Conservation (phyloP, 495 filamentous ascomycete species). For the Podospora australis region DNA sequence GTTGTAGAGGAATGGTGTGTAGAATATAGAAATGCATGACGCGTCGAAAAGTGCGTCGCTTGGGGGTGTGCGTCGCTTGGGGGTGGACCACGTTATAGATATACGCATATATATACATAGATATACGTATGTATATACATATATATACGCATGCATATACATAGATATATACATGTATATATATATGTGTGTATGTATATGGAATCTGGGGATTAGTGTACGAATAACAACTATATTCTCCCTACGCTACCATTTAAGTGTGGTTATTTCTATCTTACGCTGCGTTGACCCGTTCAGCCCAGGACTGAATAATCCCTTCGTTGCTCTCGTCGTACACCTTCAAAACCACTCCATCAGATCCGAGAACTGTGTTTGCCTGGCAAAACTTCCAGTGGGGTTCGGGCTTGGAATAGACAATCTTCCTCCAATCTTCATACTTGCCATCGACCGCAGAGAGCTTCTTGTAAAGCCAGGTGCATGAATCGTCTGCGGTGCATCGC, state of each 20-base stretch:
- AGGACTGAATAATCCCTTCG: constrained; percentile 39
- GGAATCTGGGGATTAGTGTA: too few species aligned
- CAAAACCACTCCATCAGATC: constrained; percentile 26
- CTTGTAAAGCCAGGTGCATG: constrained; percentile 35
- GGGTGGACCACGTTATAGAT: too few species aligned
- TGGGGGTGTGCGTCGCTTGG: too few species aligned
- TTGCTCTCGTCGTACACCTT: constrained; percentile 39
- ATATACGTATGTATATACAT: too few species aligned
- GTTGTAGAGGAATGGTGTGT: too few species aligned
- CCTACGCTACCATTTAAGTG: not conserved
- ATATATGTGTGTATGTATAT: too few species aligned
- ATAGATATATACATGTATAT: too few species aligned
- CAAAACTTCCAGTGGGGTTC: constrained; percentile 31
- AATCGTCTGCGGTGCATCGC: constrained; percentile 41
- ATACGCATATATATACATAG: too few species aligned
- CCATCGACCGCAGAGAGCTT: constrained; percentile 34
- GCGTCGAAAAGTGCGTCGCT: too few species aligned
- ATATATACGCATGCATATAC: too few species aligned
- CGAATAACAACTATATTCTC: too few species aligned
- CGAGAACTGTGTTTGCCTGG: constrained; percentile 41
- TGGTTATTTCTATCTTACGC: not conserved
- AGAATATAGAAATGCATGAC: too few species aligned
- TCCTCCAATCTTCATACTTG: constrained; percentile 30
- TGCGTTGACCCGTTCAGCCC: constrained; percentile 25
- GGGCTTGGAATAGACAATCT: constrained; percentile 30